Base-by-base conservation (phyloP, 768 basidiomycete genomes). In the Hortiboletus flavorubellus region DNA sequence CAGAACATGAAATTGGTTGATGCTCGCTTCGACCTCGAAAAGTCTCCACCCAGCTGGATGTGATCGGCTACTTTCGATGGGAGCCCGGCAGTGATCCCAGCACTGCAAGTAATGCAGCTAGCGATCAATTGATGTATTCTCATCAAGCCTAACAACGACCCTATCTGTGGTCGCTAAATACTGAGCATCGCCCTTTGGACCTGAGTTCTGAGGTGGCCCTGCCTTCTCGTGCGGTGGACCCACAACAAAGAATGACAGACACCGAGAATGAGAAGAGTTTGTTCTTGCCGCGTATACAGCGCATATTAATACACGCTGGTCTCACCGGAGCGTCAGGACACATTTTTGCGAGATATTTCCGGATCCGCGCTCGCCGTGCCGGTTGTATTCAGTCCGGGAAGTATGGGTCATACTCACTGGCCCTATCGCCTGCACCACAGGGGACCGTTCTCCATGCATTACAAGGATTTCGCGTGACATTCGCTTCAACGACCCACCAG, bases 1-100 rank as follows among this genome's bases (percentile, higher is more conserved):
- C 91, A 2, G 95, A 97, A 67, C 90, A 98, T 61, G 95, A 98
- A 72, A 89, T 91, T 43, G 83, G 81, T 55, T 88, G 57, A 67
- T 33, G 12, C 1, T 38, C 31, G 9, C 10, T 10, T 39, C 8
- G 11, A 43, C 4, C 11, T 39, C 4, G n/a, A 30, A 39, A 40
- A 3, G 8, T 29, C 11, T 15, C 31, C 12, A 29, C 30, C 21
- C 11, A 18, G 6, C n/a, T 30, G 15, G 8, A 47, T 47, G 21
- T 2, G 23, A 46, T 30, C 26, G 14, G 2, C 11, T 42, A 35
- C 7, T 31, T 34, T 34, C 11, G 31, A 33, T 18, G 26, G 16
- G 26, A 40, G 23, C 26, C 8, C n/a, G 29, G 30, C 26, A 29
- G n/a, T 16, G 21, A 9, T 14, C 26, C 7, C 6, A 21, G 8